Evolutionary conservation across 2,329 filamentous ascomycete genomes (phyloP).

Genomic region (Grosmannia serpens): DNA sequence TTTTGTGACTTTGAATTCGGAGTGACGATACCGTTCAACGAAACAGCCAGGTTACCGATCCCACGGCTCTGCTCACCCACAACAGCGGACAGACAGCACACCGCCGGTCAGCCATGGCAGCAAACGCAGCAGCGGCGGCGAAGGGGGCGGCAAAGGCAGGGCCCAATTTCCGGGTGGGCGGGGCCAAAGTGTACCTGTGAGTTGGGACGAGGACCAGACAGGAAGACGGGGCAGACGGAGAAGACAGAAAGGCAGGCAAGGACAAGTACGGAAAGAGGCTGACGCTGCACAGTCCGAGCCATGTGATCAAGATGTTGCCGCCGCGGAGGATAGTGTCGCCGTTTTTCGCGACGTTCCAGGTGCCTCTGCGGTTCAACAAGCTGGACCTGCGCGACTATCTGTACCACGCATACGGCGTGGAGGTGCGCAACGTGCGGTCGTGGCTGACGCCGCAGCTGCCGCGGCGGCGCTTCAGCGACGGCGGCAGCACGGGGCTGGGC

Average conservation of each 20-base stretch:
- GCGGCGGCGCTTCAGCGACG: constrained; percentile 40
- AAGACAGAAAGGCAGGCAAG: not conserved
- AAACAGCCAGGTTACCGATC: not conserved
- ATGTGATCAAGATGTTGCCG: constrained; percentile 68
- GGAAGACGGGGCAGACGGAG: not conserved
- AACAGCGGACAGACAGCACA: not conserved
- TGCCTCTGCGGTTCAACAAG: constrained; percentile 89
- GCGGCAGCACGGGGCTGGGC: constrained; percentile 18
- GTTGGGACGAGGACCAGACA: constrained; percentile 14
- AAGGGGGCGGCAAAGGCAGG: constrained; percentile 22
- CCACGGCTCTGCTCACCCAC: not conserved
- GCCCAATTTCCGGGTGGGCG: constrained; percentile 35
- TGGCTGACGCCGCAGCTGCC: constrained; percentile 59
- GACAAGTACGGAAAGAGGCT: not conserved
- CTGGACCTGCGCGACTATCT: constrained; percentile 95
- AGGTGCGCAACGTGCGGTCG: constrained; percentile 61
- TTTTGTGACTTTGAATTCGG: not conserved
- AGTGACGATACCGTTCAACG: not conserved
- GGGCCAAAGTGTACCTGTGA: constrained; percentile 46
- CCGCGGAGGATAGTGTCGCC: constrained; percentile 58
- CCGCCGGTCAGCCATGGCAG: constrained; percentile 12
- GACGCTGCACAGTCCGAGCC: constrained; percentile 52
- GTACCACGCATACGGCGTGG: constrained; percentile 70
- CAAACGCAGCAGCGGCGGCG: constrained; percentile 23
- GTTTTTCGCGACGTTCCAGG: constrained; percentile 78